phyloP scores from a whole-genome alignment of 768 basidiomycete species.

The Leccinum olivaceopallidum region DNA sequence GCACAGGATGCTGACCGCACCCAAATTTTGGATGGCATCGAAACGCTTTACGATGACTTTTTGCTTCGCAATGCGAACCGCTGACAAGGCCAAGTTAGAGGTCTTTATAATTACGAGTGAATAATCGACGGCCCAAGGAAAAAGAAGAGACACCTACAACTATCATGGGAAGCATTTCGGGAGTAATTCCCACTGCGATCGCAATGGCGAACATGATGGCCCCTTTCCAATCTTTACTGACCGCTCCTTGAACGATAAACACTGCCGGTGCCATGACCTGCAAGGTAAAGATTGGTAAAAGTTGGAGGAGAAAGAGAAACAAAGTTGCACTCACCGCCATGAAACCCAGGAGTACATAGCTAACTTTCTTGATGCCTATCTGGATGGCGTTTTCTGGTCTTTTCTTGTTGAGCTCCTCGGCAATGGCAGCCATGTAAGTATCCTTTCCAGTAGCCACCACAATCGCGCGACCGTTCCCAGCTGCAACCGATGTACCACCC shows the following conservation, averaged over 20 bases:
- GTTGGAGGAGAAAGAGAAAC: neutral
- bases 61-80: constrained; percentile 52
- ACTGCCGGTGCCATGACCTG: constrained; percentile 34
- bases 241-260: constrained; percentile 32
- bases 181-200: constrained; percentile 32
- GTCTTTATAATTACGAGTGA: constrained; percentile 46
- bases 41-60: constrained; percentile 64
- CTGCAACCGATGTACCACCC: constrained; percentile 35
- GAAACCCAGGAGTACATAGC: constrained; percentile 33
- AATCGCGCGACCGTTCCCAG: constrained; percentile 33
- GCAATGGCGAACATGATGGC: constrained; percentile 35
- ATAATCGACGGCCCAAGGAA: neutral
- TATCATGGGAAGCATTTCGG: constrained; percentile 37
- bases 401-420: constrained; percentile 33
- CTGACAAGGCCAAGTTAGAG: constrained; percentile 59
- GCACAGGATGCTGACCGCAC: constrained; percentile 53
- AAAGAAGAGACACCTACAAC: constrained; percentile 22
- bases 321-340: constrained; percentile 25
- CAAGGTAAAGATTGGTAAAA: neutral
- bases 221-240: constrained; percentile 33
- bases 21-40: constrained; percentile 63
- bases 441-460: constrained; percentile 34
- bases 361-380: constrained; percentile 34
- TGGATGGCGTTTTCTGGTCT: constrained; percentile 37
- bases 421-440: constrained; percentile 38